A percentile compares a stretch with the other conserved stretches of the same genome.
phyloP scores from a whole-genome alignment of 805 yeast genomes.

The Barnettozyma sucrosica region DNA sequence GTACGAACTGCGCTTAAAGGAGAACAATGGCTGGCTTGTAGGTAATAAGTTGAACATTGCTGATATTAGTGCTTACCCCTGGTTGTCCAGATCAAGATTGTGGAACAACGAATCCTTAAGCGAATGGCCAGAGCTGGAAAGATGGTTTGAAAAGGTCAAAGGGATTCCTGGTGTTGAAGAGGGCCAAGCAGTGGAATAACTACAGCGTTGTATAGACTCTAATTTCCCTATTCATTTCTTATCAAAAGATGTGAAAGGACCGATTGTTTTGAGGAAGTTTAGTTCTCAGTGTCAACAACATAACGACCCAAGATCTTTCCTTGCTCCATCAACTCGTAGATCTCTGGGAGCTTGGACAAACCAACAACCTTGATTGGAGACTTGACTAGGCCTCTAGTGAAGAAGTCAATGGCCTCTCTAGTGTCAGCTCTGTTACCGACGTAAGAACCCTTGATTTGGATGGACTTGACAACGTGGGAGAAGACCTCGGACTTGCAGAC shows the following conservation, averaged over 20 bases:
- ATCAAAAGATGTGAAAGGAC: constrained; percentile 25
- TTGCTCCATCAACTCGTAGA: constrained; percentile 72
- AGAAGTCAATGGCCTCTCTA: constrained; percentile 73
- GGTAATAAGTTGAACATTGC: constrained; percentile 53
- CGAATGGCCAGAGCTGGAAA: constrained; percentile 30
- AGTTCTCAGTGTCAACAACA: constrained; percentile 73
- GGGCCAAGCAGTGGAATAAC: constrained; percentile 9
- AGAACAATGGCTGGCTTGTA: constrained; percentile 46
- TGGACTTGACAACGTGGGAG: constrained; percentile 65
- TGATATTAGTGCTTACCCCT: constrained; percentile 43
- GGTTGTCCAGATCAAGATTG: constrained; percentile 41
- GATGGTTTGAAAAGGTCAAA: constrained; percentile 34
- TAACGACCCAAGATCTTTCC: constrained; percentile 86
- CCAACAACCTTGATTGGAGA: constrained; percentile 75
- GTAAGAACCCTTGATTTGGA: constrained; percentile 72
- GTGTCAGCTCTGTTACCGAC: constrained; percentile 90
- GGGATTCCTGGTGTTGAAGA: constrained; percentile 25
- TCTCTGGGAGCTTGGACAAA: constrained; percentile 60
- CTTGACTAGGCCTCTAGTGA: constrained; percentile 62
- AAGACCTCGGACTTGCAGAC: constrained; percentile 65
- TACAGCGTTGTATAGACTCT: neutral
- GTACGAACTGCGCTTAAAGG: constrained; percentile 40
- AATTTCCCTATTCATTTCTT: neutral
- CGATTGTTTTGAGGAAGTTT: constrained; percentile 9
- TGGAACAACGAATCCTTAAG: constrained; percentile 6